Evolutionary conservation across 2,329 filamentous ascomycete genomes (phyloP), one percentile per base, ranked within the genome.

Genomic region (Calonectria crousiana): DNA sequence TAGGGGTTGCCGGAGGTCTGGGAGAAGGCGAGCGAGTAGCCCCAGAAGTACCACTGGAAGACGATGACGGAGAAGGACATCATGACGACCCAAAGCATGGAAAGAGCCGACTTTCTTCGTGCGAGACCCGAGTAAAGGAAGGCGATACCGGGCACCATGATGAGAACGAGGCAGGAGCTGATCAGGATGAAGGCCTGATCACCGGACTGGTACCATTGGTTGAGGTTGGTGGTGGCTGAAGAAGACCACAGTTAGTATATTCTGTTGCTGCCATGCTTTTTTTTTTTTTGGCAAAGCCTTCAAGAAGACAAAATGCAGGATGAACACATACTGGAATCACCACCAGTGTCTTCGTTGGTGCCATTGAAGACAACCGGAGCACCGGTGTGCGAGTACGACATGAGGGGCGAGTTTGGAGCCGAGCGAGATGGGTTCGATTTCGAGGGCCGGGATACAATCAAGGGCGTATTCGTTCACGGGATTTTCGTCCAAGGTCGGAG

Each of bases 11-110:
- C 95, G 6, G 93, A 94, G 18, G 92, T 92, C 53, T 91, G 89
- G 82, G 94, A 97, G 86, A 98, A 98, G 67, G 96, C 96, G 75
- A 99, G 89, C 18, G 96, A 98, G 86, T 98, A 99, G 47, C 97
- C 97, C 96, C 97, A 98, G 85, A 99, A 98, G 83, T 98, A 98
- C 97, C 97, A 99, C 88, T 99, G 97, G 88, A 99, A 98, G 71
- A 95, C 94, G 84, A 98, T 90, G 83, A 98, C 93, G 62, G 95
- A 96, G 83, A 94, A 94, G 60, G 95, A 97, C 84, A 94, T 96
- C 95, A 99, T 97, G 87, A 94, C 95, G 18, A 96, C 95, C 95
- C 96, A 98, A 82, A 99, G 97, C 89, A 98, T 94, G 77, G 95
- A 98, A 53, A 99, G 91, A 36, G 97, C 97, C 6, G 97, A 98